phyloP scores from a whole-genome alignment of 805 yeast species.

The Candida alai region DNA sequence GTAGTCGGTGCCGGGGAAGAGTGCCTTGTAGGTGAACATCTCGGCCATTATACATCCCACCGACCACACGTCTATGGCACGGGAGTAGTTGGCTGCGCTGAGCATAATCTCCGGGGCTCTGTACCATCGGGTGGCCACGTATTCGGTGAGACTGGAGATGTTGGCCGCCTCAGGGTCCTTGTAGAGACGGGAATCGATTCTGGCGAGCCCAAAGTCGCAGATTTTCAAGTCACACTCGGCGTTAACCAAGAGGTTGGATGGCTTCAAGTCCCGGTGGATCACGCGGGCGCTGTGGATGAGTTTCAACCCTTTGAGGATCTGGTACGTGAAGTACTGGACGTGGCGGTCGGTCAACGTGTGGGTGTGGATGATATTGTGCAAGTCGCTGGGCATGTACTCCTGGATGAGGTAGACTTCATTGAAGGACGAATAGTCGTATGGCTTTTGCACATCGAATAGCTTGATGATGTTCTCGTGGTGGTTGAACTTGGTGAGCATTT shows the following conservation, averaged over 20 bases:
- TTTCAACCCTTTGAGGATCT: constrained; percentile 83
- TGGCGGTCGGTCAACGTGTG: constrained; percentile 76
- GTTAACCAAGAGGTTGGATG: constrained; percentile 79
- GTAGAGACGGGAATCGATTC: constrained; percentile 56
- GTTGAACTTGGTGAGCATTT: constrained; percentile 58
- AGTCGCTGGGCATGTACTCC: constrained; percentile 74
- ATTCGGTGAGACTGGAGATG: constrained; percentile 72
- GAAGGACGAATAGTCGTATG: constrained; percentile 53
- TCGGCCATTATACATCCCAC: constrained; percentile 96
- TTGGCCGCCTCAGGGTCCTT: constrained; percentile 54
- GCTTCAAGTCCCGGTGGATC: constrained; percentile 89
- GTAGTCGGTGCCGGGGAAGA: constrained; percentile 93
- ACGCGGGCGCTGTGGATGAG: constrained; percentile 93
- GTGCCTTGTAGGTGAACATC: constrained; percentile 76
- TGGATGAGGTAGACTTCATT: constrained; percentile 73
- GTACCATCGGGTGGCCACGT: constrained; percentile 97
- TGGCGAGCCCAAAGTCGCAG: constrained; percentile 92
- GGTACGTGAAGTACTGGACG: constrained; percentile 89
- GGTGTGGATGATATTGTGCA: constrained; percentile 57
- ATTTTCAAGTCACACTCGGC: constrained; percentile 91
- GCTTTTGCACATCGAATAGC: constrained; percentile 63
- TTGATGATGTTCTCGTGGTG: constrained; percentile 68
- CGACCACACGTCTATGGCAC: constrained; percentile 95
- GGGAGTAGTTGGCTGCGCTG: constrained; percentile 89
- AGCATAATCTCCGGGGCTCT: constrained; percentile 97